Percentiles rank a stretch among this genome's conserved stretches.
These are phyloP conservation scores for Kwoniella heveanensis DNA, from an alignment of 768 basidiomycete species.

Conservation along the genomic window DNA sequence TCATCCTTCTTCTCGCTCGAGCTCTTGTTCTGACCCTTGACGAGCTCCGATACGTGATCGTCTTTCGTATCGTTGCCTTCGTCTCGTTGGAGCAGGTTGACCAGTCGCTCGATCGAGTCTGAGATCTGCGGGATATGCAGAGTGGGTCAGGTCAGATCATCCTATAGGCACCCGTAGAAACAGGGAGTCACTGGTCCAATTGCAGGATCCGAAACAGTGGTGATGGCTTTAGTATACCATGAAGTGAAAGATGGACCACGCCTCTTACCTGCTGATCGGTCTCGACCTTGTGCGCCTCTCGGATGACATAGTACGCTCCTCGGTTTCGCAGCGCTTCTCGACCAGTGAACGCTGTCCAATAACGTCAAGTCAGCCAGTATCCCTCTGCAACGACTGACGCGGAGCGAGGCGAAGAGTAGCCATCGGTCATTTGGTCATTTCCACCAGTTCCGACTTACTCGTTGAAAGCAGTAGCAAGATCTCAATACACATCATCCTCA, in stretches of 20 bases:
- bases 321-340: constrained; percentile 75
- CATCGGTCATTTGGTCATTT: no score
- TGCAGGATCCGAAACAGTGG: no score
- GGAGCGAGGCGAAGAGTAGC: background rate
- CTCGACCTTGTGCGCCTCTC: constrained; percentile 76
- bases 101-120: constrained; percentile 84
- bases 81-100: constrained; percentile 67
- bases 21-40: constrained; percentile 18
- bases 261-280: constrained; percentile 69
- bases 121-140: constrained; percentile 63
- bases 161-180: no score
- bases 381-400: no score
- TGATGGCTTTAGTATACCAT: no score
- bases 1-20: constrained; percentile 23
- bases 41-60: constrained; percentile 69
- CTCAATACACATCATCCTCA: constrained; percentile 85
- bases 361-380: no score
- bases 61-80: constrained; percentile 54
- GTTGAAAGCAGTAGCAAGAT: constrained; percentile 84
- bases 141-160: no score
- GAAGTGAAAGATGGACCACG: background rate
- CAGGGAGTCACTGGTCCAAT: no score
- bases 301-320: constrained; percentile 84
- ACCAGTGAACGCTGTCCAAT: constrained; percentile 74
- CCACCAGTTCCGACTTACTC: no score